Evolutionary conservation across 768 basidiomycete genomes (phyloP), one percentile per base, ranked within the genome.

Genomic region (Daedaleopsis nitida): DNA sequence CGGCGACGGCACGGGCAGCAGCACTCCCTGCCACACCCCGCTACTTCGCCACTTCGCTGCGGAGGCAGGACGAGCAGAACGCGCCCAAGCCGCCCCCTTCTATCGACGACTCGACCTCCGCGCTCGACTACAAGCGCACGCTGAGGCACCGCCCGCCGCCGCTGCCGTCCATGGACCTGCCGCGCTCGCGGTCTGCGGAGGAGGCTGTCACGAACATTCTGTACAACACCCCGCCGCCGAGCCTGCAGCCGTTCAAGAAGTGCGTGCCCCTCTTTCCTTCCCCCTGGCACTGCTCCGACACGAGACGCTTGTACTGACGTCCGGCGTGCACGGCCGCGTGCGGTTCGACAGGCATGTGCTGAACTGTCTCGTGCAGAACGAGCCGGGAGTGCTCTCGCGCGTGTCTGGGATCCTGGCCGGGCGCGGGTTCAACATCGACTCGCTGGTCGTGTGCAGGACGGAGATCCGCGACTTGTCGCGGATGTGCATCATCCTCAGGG

Each of bases 301-400:
- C 4, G 50, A 24, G 16, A 11, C 35, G 16, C n/a, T 32, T 38
- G 12, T 14, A 27, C 48, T 43, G 14, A 27, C 3, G 24, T 17
- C 21, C 37, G 19, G 34, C 55, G 44, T 52, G n/a, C n/a, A n/a
- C n/a, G n/a, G n/a, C 12, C 5, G 19, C 38, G 16, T 11, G 52
- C 35, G 21, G 23, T 12, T 39, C 8, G 10, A 16, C 69, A 98
- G 95, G 74, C 96, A 98, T 72, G 85, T 96, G 59, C 83, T 98
- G 64, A 98, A 99, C 78, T 98, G 96, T 74, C 86, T 99, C 62
- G 97, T 98, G 4, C 97, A 99, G 76, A 98, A 99, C 73, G 97
- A 99, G 77, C 97, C 97, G 3, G 97, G 97, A 70, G 97, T 99
- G n/a, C 84, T 99, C 13, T 97, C 96, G 32, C 90, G 97, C 68